Conservation (phyloP, 495 filamentous ascomycete species). For the Aspergillus biplanus region DNA sequence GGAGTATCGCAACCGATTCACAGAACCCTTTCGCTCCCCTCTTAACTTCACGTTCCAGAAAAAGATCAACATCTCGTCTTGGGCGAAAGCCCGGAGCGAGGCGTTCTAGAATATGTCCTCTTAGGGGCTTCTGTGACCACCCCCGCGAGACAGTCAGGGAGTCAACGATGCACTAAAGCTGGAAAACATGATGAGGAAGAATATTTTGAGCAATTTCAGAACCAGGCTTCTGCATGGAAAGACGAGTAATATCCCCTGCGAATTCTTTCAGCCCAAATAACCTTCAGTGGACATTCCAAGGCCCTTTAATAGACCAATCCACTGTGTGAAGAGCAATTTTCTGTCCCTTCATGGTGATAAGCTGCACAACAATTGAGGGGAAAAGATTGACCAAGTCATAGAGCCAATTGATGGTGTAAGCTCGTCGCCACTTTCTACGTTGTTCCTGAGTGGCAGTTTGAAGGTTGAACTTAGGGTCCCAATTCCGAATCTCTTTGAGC, state of each 20-base stretch:
- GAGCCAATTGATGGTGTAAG: conserved; percentile 19
- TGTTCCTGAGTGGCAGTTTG: conserved; percentile 12
- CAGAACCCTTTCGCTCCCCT: conserved; percentile 25
- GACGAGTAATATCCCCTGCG: conserved; percentile 10
- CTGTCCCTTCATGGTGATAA: background rate
- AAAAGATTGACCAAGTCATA: conserved; percentile 20
- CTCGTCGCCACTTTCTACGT: conserved; percentile 13
- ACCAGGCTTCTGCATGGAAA: conserved; percentile 13
- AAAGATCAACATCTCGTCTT: conserved; percentile 47
- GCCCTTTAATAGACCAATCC: conserved; percentile 12
- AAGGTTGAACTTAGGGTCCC: conserved; percentile 49
- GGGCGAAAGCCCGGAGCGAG: conserved; percentile 32
- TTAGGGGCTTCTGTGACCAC: conserved; percentile 7
- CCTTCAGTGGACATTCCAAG: conserved; percentile 4
- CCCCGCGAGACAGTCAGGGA: conserved; percentile 15
- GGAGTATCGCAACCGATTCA: conserved; percentile 29
- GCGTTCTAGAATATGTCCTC: background rate
- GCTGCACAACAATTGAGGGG: background rate
- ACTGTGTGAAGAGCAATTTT: background rate
- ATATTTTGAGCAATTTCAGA: conserved; percentile 14
- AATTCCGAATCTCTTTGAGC: conserved; percentile 38
- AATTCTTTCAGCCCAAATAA: conserved; percentile 9
- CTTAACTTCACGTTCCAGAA: conserved; percentile 40
- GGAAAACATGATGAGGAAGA: conserved; percentile 13
- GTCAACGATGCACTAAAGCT: conserved; percentile 18